These are phyloP conservation scores for Pseudogymnoascus sp. DNA, from an alignment of 2,329 filamentous ascomycete genomes.

Conservation along the genomic window DNA sequence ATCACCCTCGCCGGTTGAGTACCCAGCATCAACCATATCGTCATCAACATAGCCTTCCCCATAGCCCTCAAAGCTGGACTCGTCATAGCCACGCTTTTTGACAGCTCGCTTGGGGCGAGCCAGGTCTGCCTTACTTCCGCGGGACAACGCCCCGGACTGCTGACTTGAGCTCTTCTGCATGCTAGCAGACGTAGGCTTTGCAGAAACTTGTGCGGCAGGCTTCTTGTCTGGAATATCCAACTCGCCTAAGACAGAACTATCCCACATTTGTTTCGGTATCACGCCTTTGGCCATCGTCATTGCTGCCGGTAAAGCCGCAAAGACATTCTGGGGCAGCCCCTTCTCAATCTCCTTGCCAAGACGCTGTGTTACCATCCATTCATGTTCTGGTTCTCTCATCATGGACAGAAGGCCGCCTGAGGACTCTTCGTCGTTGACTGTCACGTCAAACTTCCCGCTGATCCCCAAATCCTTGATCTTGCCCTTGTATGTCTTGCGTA, in stretches of 20 bases:
- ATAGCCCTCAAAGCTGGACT: conserved; percentile 68
- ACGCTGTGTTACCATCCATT: conserved; percentile 48
- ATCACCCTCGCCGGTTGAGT: conserved; percentile 66
- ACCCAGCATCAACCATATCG: conserved; percentile 52
- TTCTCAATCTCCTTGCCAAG: conserved; percentile 47
- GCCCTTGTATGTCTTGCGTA: conserved; percentile 61
- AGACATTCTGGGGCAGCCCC: conserved; percentile 41
- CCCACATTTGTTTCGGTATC: conserved; percentile 48
- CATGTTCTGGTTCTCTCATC: conserved; percentile 44
- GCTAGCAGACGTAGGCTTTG: conserved; percentile 44
- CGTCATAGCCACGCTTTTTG: conserved; percentile 70
- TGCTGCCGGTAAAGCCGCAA: conserved; percentile 41
- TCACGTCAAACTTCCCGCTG: conserved; percentile 52
- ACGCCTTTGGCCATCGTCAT: conserved; percentile 50
- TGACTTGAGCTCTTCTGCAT: conserved; percentile 38
- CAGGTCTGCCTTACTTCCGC: conserved; percentile 19
- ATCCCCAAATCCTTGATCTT: conserved; percentile 58
- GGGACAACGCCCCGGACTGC: background rate
- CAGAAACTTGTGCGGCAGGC: conserved; percentile 27
- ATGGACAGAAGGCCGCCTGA: conserved; percentile 47
- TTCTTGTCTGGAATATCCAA: conserved; percentile 27
- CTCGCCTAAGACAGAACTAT: conserved; percentile 51
- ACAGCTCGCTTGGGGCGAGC: conserved; percentile 55
- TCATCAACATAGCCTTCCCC: conserved; percentile 65
- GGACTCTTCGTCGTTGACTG: conserved; percentile 46